These are phyloP conservation scores for Calocera viscosa DNA, from an alignment of 768 basidiomycete species.

Conservation along the genomic window DNA sequence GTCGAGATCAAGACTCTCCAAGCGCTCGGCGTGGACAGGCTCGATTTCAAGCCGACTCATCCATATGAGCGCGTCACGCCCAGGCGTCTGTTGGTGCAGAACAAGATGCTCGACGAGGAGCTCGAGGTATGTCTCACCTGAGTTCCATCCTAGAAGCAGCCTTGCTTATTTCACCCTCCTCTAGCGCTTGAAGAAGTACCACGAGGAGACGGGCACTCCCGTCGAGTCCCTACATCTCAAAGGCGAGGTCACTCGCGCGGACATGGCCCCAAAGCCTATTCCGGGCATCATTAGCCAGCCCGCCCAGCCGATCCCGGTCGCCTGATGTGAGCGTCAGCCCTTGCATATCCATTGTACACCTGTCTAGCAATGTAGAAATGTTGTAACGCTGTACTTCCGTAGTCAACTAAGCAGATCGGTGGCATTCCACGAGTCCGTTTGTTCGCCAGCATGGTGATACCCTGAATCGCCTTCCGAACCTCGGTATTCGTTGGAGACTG, in stretches of 20 bases:
- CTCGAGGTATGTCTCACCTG: background rate
- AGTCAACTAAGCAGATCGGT: no score
- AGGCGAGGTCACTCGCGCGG: background rate
- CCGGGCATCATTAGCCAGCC: background rate
- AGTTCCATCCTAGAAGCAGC: background rate
- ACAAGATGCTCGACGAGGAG: slow-evolving; percentile 1
- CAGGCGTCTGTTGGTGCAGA: slow-evolving; percentile 1
- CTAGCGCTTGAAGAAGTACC: slow-evolving; percentile 4
- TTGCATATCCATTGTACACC: no score
- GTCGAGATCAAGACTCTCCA: slow-evolving; percentile 49
- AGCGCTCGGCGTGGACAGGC: slow-evolving; percentile 37
- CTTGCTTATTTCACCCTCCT: background rate
- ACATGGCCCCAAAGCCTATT: background rate
- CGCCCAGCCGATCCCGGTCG: background rate
- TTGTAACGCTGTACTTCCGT: background rate
- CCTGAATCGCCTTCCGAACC: no score
- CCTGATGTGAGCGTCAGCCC: background rate
- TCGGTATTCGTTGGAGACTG: no score
- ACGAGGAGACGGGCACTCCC: background rate
- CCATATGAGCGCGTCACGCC: slow-evolving; percentile 2
- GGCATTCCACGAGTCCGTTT: no score
- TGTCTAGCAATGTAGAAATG: background rate
- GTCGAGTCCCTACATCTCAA: background rate
- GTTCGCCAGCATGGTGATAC: no score
- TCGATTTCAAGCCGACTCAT: slow-evolving; percentile 35